Base-by-base conservation (phyloP, 768 basidiomycete genomes). In the Psilocybe azurescens region DNA sequence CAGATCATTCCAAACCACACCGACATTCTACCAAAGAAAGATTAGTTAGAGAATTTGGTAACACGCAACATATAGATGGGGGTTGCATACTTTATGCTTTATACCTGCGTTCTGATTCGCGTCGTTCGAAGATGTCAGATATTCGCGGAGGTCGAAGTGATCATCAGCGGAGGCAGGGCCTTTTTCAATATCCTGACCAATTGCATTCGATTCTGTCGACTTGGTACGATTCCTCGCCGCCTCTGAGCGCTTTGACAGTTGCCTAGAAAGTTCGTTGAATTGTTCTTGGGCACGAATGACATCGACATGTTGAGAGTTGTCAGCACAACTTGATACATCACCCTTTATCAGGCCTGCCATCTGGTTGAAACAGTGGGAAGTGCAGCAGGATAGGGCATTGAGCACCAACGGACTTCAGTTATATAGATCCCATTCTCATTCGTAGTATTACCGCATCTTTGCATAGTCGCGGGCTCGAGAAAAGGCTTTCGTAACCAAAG, bases 1-100 rank as follows among this genome's bases (percentile, higher is more conserved):
- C 1, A 93, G 75, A 65, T 88, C 79, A 55, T 89, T 83, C 91
- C 91, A 93, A 29, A 85, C 84, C 24, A 93, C 86, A 32, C 89
- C 89, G 6, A 92, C 88, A 62, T 89, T 87, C 81, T 83, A 59
- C 1, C 3, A 20, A n/a, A 44, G 36, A 13, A 36, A 30, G 13
- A 41, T 44, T 6, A 29, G 29, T 56, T 14, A 59, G 48, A 18
- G 30, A 49, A 51, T 8, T 6, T 16, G 41, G 41, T 44, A 36
- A 36, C 7, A 10, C 33, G 33, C 20, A 20, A 20, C 20, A 20
- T 20, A 20, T 20, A 10, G 33, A 36, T 36, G 33, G 33, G 33
- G 33, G 33, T 36, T 10, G 6, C 41, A 57, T 32, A 78, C 82
- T 69, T 92, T 92, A 67, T 88, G 86, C 61, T 83, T 84, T 50